phyloP scores from a whole-genome alignment of 345 rosid species.

The Eutrema yunnanense region DNA sequence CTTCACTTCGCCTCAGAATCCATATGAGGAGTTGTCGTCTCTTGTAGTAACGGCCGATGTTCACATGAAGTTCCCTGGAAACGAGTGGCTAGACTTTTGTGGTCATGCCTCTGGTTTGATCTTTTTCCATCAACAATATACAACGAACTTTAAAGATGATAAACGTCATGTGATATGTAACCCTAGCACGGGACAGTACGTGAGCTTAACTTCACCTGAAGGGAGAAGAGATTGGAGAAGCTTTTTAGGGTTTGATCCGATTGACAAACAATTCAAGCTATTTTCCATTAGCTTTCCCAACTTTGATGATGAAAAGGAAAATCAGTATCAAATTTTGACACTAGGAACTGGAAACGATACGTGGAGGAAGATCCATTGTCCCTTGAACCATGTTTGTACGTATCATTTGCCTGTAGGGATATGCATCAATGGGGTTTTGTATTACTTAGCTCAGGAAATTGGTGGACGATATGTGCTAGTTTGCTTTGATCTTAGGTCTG shows the following conservation, averaged over 20 bases:
- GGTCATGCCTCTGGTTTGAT: background rate
- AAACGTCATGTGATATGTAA: background rate
- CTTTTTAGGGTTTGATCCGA: background rate
- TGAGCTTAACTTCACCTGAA: background rate
- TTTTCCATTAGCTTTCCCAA: background rate
- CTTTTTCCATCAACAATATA: background rate
- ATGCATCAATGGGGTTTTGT: background rate
- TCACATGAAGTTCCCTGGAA: background rate
- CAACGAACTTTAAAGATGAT: too few species aligned
- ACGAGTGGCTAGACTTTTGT: background rate
- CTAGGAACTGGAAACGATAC: background rate
- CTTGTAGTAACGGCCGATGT: background rate
- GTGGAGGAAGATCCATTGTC: background rate
- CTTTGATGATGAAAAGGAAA: background rate
- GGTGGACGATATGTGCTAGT: too few species aligned
- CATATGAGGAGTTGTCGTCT: background rate
- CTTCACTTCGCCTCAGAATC: background rate
- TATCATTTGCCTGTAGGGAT: too few species aligned
- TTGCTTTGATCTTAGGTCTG: background rate
- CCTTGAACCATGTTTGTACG: too few species aligned
- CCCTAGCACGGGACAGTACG: background rate
- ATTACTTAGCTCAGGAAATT: too few species aligned
- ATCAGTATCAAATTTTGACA: background rate
- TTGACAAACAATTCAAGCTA: background rate
- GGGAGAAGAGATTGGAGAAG: background rate